phyloP scores from a whole-genome alignment of 1,284 basidiomycete genomes.

The Stereum hirsutum region DNA sequence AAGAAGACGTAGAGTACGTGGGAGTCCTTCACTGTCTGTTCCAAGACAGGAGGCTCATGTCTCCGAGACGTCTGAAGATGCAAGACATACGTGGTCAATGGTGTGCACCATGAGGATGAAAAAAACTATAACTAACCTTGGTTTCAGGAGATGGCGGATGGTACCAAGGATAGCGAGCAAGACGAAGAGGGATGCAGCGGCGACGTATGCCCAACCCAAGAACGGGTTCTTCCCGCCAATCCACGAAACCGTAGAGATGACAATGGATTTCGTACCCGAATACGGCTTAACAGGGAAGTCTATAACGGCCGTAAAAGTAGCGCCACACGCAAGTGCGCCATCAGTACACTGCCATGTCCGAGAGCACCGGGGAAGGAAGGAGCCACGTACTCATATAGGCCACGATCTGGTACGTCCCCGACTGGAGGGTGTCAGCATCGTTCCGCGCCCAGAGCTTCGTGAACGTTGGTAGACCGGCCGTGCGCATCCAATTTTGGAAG shows the following conservation, averaged over 20 bases:
- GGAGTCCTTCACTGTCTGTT: slow-evolving; percentile 35
- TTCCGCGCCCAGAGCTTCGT: slow-evolving; percentile 92
- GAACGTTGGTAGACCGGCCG: slow-evolving; percentile 94
- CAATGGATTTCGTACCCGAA: slow-evolving; percentile 92
- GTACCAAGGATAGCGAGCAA: slow-evolving; percentile 83
- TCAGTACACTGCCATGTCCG: neutral
- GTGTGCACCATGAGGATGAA: neutral
- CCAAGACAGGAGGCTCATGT: slow-evolving; percentile 84
- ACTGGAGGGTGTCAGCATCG: slow-evolving; percentile 64
- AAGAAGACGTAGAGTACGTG: too few species aligned
- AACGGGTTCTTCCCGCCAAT: slow-evolving; percentile 97
- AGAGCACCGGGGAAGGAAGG: too few species aligned
- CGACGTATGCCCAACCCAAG: slow-evolving; percentile 96
- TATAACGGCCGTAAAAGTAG: too few species aligned
- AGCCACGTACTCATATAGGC: slow-evolving; percentile 72
- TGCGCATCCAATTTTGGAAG: slow-evolving; percentile 99
- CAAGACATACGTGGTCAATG: neutral
- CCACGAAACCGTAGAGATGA: slow-evolving; percentile 96
- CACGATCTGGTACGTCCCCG: slow-evolving; percentile 72
- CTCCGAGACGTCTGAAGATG: slow-evolving; percentile 56
- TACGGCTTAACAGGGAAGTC: slow-evolving; percentile 93
- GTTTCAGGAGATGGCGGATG: slow-evolving; percentile 88
- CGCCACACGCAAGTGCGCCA: neutral
- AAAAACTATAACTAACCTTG: slow-evolving; percentile 51
- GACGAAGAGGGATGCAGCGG: slow-evolving; percentile 81